Base-by-base conservation (phyloP, 2,329 filamentous ascomycete species). In the Penicillium janthinellum region DNA sequence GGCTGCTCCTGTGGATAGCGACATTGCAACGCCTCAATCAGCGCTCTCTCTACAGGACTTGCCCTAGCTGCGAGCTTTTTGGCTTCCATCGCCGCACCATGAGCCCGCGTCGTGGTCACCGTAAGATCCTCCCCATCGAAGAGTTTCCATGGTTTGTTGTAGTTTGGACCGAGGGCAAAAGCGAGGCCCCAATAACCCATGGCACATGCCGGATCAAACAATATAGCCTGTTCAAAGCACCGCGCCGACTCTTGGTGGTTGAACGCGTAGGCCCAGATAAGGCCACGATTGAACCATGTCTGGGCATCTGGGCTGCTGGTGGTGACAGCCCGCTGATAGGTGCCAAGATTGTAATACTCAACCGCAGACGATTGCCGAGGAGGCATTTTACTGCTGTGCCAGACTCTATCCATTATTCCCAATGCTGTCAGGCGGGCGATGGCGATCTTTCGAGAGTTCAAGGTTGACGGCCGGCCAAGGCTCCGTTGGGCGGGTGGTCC, bases 101-200 rank as follows among this genome's bases (percentile, higher is more conserved):
- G 76, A 4, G 84, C 83, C 25, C 78, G 76, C 17, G 49, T 60
- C 5, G 61, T 67, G 5, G 62, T 67, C 2, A 50, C 39, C 2
- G 55, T 58, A 22, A 88, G 79, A 64, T 92, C 90, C 0, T 79
- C 74, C 0, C 81, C 75, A 57, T 89, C 88, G 64, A 92, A 92
- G 14, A 86, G 79, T 20, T 85, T 82, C 90, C 90, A 92, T 0
- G 89, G 86, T 69, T 92, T 91, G 77, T 92, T 90, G 73, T 90
- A 88, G 69, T 92, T 92, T 2, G 90, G 90, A 0, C 90, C 90
- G 0, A 90, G 75, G 1, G 87, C 80, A 69, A 89, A 91, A 0
- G 90, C 74, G 14, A 76, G 63, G 2, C 75, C 75, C 75, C 75
- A 77, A 56, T 75, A 75, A 28, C 69, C 75, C 69, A 77, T 74